Base-by-base conservation (phyloP, 2,329 filamentous ascomycete species). In the Herpotrichia juniperi region DNA sequence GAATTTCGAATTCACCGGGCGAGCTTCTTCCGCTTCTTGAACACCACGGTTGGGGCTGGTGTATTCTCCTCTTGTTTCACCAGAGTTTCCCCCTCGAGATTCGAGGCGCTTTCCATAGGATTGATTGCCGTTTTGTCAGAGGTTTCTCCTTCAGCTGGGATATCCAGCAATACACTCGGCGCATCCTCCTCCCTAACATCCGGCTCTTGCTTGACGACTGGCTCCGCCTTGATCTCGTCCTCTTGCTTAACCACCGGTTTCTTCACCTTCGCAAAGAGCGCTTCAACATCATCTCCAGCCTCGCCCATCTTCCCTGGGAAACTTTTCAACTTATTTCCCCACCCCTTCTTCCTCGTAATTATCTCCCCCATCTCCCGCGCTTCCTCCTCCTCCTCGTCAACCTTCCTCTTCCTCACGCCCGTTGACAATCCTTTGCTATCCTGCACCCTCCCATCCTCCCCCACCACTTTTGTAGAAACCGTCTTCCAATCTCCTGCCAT, bases 401-500 rank as follows among this genome's bases (percentile, higher is more conserved):
- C 62, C 53, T 85, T 84, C 19, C 87, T 78, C 72, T 91, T 91
- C 40, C 83, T 77, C 16, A 87, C 79, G 1, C 86, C 86, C 24
- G 79, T 78, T 9, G 81, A 83, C 39, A 77, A 53, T n/a, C n/a
- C n/a, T n/a, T n/a, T n/a, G 8, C 66, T 59, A 25, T 73, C 67
- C 7, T 51, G 69, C 39, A 78, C 77, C 6, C 76, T 77, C 48
- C 82, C 78, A 7, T 78, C 73, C 39, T 74, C 72, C 5, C 73
- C 72, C 10, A 70, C 78, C 12, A 79, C 61, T 37, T 62, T 52
- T 80, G 39, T 85, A 81, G 61, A 63, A 34, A 90, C 83, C 5
- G 83, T 85, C 52, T 91, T 86, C 93, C 93, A 99, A 47, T 96
- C 90, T 26, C 94, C 91, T 3, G 88, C 87, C 78, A 97, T 86